Evolutionary conservation across 768 basidiomycete genomes (phyloP).

Genomic region (Lactarius sp.): DNA sequence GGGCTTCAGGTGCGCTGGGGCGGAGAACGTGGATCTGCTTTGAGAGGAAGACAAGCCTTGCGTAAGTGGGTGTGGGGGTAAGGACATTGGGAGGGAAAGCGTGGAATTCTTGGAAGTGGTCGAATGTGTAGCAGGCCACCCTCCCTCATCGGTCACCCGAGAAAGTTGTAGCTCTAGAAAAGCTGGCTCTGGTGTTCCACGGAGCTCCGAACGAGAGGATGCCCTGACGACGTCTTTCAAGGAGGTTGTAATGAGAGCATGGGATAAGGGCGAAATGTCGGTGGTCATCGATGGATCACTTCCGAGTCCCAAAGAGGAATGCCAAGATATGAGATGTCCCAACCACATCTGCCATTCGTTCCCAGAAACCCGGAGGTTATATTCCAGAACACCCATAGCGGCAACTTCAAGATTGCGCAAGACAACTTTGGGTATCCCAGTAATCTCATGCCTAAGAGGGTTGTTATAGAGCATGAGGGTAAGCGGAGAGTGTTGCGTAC

Average conservation of each 20-base stretch:
- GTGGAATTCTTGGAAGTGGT: neutral
- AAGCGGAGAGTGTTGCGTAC: slow-evolving; percentile 25
- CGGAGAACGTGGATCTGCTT: slow-evolving; percentile 5
- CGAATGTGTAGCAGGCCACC: neutral
- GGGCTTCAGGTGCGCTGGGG: slow-evolving; percentile 14
- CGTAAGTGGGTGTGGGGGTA: slow-evolving; percentile 4
- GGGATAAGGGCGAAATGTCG: slow-evolving; percentile 14
- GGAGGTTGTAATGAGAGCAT: slow-evolving; percentile 19
- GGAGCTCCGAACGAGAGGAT: slow-evolving; percentile 6
- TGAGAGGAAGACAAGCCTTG: slow-evolving; percentile 10
- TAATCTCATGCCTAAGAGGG: slow-evolving; percentile 19
- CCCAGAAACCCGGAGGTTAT: slow-evolving; percentile 18
- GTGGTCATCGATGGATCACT: slow-evolving; percentile 14
- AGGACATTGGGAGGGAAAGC: neutral
- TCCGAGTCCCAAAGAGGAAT: slow-evolving; percentile 19
- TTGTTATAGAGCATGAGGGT: neutral
- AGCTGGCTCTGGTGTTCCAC: slow-evolving; percentile 18
- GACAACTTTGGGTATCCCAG: slow-evolving; percentile 17
- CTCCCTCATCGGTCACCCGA: slow-evolving; percentile 1
- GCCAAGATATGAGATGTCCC: slow-evolving; percentile 24
- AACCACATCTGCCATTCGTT: slow-evolving; percentile 25
- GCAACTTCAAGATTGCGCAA: slow-evolving; percentile 22
- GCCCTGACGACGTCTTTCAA: slow-evolving; percentile 21
- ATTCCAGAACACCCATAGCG: slow-evolving; percentile 24
- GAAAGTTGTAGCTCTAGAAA: slow-evolving; percentile 20